Percentiles rank a stretch among this genome's conserved stretches.
Conservation (phyloP, 208 protist genomes). For the Trypanosoma caninum region DNA sequence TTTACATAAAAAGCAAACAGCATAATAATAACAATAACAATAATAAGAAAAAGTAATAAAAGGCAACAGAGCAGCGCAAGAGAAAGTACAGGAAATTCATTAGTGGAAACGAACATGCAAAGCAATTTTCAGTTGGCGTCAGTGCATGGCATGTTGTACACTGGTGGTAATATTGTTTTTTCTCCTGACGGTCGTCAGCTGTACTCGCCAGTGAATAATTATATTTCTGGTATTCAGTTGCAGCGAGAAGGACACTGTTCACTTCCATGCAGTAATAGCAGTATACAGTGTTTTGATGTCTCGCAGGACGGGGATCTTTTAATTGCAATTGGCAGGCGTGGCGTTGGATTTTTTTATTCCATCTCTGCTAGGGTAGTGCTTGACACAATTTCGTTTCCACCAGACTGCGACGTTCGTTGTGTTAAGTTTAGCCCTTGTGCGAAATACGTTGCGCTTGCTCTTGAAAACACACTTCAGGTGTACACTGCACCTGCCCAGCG, state of each 20-base stretch:
- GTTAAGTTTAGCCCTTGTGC: slow-evolving; percentile 88
- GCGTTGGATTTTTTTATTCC: slow-evolving; percentile 88
- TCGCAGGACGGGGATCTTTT: slow-evolving; percentile 81
- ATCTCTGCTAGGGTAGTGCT: slow-evolving; percentile 82
- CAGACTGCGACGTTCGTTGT: slow-evolving; percentile 50
- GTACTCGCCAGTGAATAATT: slow-evolving; percentile 89
- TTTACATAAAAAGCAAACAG: slow-evolving; percentile 2
- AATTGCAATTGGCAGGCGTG: slow-evolving; percentile 70
- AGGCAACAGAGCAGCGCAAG: slow-evolving; percentile 2
- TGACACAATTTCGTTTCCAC: slow-evolving; percentile 87
- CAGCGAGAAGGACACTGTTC: slow-evolving; percentile 73
- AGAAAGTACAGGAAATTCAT: slow-evolving; percentile 11
- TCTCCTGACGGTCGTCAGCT: slow-evolving; percentile 74
- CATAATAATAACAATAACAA: slow-evolving; percentile 1
- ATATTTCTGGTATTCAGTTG: slow-evolving; percentile 75
- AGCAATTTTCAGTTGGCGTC: slow-evolving; percentile 83
- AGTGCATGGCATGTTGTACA: slow-evolving; percentile 92
- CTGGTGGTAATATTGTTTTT: slow-evolving; percentile 87
- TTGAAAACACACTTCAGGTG: slow-evolving; percentile 86
- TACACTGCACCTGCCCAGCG: slow-evolving; percentile 82
- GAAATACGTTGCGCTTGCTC: slow-evolving; percentile 81
- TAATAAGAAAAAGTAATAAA: slow-evolving; percentile 15
- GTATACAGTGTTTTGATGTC: slow-evolving; percentile 87
- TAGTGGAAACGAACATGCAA: slow-evolving; percentile 36
- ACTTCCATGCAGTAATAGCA: slow-evolving; percentile 85